Conservation (phyloP, 2,329 filamentous ascomycete genomes). For the Aspergillus piperis region DNA sequence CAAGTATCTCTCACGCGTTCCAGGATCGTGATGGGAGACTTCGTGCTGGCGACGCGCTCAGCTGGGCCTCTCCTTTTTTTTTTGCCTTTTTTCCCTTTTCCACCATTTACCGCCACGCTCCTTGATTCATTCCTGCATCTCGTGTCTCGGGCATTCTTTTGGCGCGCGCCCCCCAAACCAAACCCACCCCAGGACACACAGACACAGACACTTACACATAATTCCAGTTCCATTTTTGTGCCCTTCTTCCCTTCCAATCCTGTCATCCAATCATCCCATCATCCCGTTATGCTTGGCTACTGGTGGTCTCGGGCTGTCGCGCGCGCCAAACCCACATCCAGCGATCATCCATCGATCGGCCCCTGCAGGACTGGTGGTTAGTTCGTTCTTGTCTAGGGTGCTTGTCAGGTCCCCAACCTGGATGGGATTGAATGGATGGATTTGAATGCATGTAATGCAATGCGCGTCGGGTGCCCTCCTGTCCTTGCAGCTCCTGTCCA, state of each 20-base stretch:
- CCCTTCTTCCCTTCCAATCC: too few relatives aligned
- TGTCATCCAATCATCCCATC: too few relatives aligned
- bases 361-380: background rate
- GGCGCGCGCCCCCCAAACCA: background rate
- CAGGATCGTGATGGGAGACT: slow-evolving; percentile 1
- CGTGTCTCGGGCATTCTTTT: slow-evolving; percentile 5
- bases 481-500: slow-evolving; percentile 7
- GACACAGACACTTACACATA: too few relatives aligned
- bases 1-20: slow-evolving; percentile 2
- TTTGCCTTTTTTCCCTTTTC: too few relatives aligned
- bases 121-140: slow-evolving; percentile 8
- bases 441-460: slow-evolving; percentile 4
- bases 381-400: background rate
- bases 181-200: too few relatives aligned
- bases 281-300: too few relatives aligned
- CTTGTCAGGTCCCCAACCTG: background rate
- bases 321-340: background rate
- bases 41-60: slow-evolving; percentile 7
- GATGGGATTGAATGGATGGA: background rate
- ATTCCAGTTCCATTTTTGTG: too few relatives aligned
- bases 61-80: background rate
- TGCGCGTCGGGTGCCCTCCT: slow-evolving; percentile 3
- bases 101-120: too few relatives aligned
- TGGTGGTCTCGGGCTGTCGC: background rate
- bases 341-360: slow-evolving; percentile 2